Percentiles rank a stretch among this genome's conserved stretches.
Conservation (phyloP, 148 eudicot species). For the Nyssa sinensis region DNA sequence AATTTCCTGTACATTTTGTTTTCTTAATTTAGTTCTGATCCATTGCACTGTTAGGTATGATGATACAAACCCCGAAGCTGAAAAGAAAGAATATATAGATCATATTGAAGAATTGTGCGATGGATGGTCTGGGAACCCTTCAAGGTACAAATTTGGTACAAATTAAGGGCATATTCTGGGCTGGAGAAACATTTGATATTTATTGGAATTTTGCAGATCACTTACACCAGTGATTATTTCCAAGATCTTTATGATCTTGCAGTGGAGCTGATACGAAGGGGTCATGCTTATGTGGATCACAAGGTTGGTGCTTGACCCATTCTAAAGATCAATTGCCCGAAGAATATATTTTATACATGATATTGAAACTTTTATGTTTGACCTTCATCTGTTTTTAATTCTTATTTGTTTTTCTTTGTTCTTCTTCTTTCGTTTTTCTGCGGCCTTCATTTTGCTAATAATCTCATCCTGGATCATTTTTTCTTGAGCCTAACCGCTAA, state of each 20-base stretch:
- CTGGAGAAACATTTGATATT: background rate
- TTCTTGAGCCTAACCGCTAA: background rate
- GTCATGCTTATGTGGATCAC: slow-evolving; percentile 96
- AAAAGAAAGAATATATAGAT: slow-evolving; percentile 77
- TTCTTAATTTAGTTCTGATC: slow-evolving; percentile 1
- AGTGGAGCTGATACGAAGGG: slow-evolving; percentile 77
- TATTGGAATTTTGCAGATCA: slow-evolving; percentile 49
- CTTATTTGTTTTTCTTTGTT: background rate
- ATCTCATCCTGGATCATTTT: no score
- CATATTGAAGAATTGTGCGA: slow-evolving; percentile 74
- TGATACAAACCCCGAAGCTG: slow-evolving; percentile 99
- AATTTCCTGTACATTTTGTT: background rate
- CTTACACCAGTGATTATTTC: slow-evolving; percentile 92
- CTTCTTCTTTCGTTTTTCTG: background rate
- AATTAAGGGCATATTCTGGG: slow-evolving; percentile 27
- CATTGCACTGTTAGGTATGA: slow-evolving; percentile 59
- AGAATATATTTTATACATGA: background rate
- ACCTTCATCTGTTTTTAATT: background rate
- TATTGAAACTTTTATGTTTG: background rate
- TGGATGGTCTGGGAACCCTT: slow-evolving; percentile 99
- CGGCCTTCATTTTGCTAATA: background rate
- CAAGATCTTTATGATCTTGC: slow-evolving; percentile 90
- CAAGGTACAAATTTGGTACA: slow-evolving; percentile 54
- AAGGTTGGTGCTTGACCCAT: slow-evolving; percentile 48
- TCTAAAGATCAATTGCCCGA: background rate